phyloP scores from a whole-genome alignment of 139 green algal species.

The Chlorella ohadii region DNA sequence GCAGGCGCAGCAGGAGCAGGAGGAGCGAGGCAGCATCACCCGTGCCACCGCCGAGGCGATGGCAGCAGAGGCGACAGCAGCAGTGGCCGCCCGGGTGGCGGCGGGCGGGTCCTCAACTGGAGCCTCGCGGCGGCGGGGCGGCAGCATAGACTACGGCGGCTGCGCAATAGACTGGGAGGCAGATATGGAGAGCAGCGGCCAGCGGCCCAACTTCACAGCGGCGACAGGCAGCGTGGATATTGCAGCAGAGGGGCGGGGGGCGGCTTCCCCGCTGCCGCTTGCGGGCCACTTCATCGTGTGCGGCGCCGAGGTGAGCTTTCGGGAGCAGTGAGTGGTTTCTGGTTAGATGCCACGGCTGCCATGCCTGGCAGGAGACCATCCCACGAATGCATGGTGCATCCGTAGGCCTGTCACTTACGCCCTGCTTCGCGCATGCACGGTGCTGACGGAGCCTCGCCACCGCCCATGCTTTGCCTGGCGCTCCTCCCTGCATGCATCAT shows the following conservation, averaged over 20 bases:
- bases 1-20: slow-evolving; percentile 39
- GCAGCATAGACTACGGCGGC: slow-evolving; percentile 9
- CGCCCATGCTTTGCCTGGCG: too few species aligned
- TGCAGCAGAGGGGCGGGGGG: neutral
- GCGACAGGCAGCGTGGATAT: neutral
- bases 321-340: too few species aligned
- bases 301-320: slow-evolving; percentile 35
- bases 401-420: too few species aligned
- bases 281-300: slow-evolving; percentile 65
- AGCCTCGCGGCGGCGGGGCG: neutral
- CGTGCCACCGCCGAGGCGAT: slow-evolving; percentile 25
- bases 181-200: neutral
- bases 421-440: too few species aligned
- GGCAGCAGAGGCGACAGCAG: slow-evolving; percentile 5
- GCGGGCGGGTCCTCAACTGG: neutral
- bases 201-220: neutral
- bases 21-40: slow-evolving; percentile 11
- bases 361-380: too few species aligned
- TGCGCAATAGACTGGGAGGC: slow-evolving; percentile 20
- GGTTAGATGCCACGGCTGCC: too few species aligned
- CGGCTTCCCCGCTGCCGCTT: slow-evolving; percentile 24
- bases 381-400: too few species aligned
- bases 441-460: too few species aligned
- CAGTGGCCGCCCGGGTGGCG: neutral
- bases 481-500: too few species aligned